Base-by-base conservation (phyloP, 139 green algal genomes). In the Spirogloea muscicola region DNA sequence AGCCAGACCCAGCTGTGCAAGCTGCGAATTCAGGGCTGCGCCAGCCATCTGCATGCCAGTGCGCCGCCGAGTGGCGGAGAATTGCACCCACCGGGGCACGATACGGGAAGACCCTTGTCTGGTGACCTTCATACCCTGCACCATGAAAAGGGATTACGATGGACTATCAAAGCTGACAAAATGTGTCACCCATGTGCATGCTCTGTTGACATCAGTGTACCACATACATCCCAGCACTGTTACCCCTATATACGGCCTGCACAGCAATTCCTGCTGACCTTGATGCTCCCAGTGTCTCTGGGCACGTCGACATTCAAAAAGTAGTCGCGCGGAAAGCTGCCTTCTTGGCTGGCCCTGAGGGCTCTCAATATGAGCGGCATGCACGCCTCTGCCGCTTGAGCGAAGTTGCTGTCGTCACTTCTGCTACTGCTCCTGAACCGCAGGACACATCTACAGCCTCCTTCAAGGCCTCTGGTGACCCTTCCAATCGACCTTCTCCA, bases 101-200 rank as follows among this genome's bases (percentile, higher is more conserved):
- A 68, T 68, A 4, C 59, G n/a, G 10, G 59, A 4, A 40, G 13
- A 58, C 29, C 59, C 59, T 7, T 68, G 59, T 4, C 59, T 41
- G 4, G 59, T 68, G 33, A 68, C 59, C 48, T 68, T 68, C n/a
- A 13, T 55, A 7, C 59, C 59, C 59, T 68, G 59, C 10, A 42
- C 13, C 55, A 13, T 21, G 21, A 55, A 21, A 55, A 55, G 46
- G 21, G 46, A 55, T n/a, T n/a, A n/a, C n/a, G n/a, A n/a, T n/a
- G n/a, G n/a, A n/a, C n/a, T n/a, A 55, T 55, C 46, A 55, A 55
- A 21, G 21, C 21, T 31, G 46, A 21, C 21, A 21, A 55, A 55
- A 55, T 21, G 21, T 21, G 46, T 31, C 21, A 21, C 21, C n/a
- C 21, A n/a, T 55, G 21, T 55, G n/a, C 21, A n/a, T n/a, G n/a